Percentiles rank a stretch among this genome's conserved stretches.
phyloP scores from a whole-genome alignment of 2,329 filamentous ascomycete genomes.

The Ilyonectria destructans region DNA sequence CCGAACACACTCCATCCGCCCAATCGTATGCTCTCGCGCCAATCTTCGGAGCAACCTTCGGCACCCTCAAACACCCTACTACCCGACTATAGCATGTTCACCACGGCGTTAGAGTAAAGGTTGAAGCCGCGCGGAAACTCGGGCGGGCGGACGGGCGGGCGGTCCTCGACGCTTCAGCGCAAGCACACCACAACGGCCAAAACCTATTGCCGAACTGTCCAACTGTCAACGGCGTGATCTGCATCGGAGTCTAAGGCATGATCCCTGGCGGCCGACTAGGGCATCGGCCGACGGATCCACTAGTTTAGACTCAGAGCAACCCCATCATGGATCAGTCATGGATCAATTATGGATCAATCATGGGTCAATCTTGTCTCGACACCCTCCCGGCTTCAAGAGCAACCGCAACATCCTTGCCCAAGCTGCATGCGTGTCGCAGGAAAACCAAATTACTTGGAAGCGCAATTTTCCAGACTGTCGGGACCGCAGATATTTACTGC shows the following conservation, averaged over 20 bases:
- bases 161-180: constrained; percentile 31
- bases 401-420: constrained; percentile 38
- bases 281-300: constrained; percentile 41
- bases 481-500: constrained; percentile 46
- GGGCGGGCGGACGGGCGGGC: constrained; percentile 23
- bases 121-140: constrained; percentile 27
- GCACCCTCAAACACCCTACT: background rate
- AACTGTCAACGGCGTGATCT: constrained; percentile 53
- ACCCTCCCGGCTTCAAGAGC: constrained; percentile 38
- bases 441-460: constrained; percentile 50
- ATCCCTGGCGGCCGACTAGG: constrained; percentile 46
- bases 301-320: constrained; percentile 45
- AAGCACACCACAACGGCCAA: constrained; percentile 30
- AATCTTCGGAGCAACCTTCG: background rate
- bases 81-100: too few relatives aligned
- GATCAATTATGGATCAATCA: too few relatives aligned
- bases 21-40: background rate
- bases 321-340: constrained; percentile 24
- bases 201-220: constrained; percentile 48
- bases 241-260: constrained; percentile 49
- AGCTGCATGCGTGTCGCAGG: constrained; percentile 47
- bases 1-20: background rate
- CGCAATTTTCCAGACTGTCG: constrained; percentile 58
- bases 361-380: constrained; percentile 43
- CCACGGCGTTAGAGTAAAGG: constrained; percentile 2